Percentiles rank a stretch among this genome's conserved stretches.
phyloP scores from a whole-genome alignment of 2,329 filamentous ascomycete species.

The Berkeleyomyces basicola region DNA sequence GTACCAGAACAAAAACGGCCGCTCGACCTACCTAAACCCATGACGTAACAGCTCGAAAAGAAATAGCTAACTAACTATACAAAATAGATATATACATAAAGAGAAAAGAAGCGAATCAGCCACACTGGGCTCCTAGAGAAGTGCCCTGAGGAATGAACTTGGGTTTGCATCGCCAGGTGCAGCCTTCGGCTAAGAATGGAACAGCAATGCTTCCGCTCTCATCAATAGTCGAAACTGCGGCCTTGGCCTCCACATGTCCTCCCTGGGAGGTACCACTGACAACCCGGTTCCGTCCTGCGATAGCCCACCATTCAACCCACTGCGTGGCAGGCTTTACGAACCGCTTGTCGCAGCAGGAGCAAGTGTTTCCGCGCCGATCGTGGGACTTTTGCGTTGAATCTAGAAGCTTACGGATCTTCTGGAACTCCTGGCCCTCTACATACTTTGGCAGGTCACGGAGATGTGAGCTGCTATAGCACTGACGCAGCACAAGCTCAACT shows the following conservation, averaged over 20 bases:
- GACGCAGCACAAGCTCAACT: slow-evolving; percentile 32
- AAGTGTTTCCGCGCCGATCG: slow-evolving; percentile 29
- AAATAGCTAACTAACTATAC: background rate
- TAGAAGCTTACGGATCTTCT: slow-evolving; percentile 20
- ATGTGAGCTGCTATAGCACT: slow-evolving; percentile 28
- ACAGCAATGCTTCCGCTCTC: slow-evolving; percentile 12
- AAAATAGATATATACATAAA: background rate
- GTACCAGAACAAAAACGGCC: background rate
- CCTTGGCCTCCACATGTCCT: background rate
- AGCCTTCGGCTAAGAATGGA: slow-evolving; percentile 14
- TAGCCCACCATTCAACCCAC: slow-evolving; percentile 48
- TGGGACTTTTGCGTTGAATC: slow-evolving; percentile 18
- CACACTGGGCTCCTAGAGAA: slow-evolving; percentile 1
- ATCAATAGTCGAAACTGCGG: background rate
- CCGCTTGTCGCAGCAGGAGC: slow-evolving; percentile 33
- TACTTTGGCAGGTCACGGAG: slow-evolving; percentile 27
- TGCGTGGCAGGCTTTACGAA: slow-evolving; percentile 35
- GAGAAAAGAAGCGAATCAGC: background rate
- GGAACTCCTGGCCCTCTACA: slow-evolving; percentile 25
- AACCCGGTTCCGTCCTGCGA: background rate
- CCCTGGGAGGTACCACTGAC: background rate
- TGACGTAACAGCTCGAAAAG: background rate
- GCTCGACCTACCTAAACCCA: background rate
- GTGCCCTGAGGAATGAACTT: slow-evolving; percentile 1
- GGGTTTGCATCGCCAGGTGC: slow-evolving; percentile 12